These are phyloP conservation scores for Prunella vulgaris DNA, from an alignment of 257 asterid species.

Conservation along the genomic window DNA sequence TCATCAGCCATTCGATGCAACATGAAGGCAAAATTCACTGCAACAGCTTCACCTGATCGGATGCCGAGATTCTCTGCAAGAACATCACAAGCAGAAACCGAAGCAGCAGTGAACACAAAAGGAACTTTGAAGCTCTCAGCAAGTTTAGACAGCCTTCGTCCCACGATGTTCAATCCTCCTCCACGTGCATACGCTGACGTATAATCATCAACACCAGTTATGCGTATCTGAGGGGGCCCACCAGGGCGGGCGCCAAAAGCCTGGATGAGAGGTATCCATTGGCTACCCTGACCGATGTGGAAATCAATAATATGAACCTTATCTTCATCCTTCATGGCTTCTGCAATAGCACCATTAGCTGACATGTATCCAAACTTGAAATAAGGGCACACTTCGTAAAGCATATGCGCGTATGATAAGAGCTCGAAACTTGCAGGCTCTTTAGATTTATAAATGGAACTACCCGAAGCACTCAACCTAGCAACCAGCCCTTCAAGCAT, in stretches of 20 bases:
- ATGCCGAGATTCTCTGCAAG: conserved; percentile 36
- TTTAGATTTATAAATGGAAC: conserved; percentile 50
- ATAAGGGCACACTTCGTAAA: conserved; percentile 80
- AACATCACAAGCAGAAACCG: conserved; percentile 38
- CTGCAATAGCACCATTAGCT: conserved; percentile 90
- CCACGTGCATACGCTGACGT: conserved; percentile 74
- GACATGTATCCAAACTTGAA: conserved; percentile 90
- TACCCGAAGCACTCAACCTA: conserved; percentile 53
- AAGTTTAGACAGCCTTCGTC: conserved; percentile 60
- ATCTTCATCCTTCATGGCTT: conserved; percentile 70
- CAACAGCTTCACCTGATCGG: conserved; percentile 57
- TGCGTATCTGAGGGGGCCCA: conserved; percentile 77
- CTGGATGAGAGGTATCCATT: conserved; percentile 76
- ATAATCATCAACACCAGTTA: conserved; percentile 73
- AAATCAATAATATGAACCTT: conserved; percentile 77
- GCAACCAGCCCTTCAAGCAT: conserved; percentile 89
- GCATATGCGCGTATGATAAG: conserved; percentile 59
- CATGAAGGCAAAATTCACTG: conserved; percentile 78
- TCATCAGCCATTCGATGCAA: conserved; percentile 81
- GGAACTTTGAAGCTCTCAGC: conserved; percentile 70
- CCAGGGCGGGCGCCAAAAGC: conserved; percentile 79
- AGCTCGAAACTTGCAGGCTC: conserved; percentile 73
- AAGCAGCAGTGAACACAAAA: conserved; percentile 52
- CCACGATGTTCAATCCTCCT: conserved; percentile 69
- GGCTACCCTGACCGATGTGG: conserved; percentile 84